A percentile compares a stretch with the other conserved stretches of the same genome.
Evolutionary conservation across 2,329 filamentous ascomycete genomes (phyloP).

Genomic region (Pleurostoma richardsiae): DNA sequence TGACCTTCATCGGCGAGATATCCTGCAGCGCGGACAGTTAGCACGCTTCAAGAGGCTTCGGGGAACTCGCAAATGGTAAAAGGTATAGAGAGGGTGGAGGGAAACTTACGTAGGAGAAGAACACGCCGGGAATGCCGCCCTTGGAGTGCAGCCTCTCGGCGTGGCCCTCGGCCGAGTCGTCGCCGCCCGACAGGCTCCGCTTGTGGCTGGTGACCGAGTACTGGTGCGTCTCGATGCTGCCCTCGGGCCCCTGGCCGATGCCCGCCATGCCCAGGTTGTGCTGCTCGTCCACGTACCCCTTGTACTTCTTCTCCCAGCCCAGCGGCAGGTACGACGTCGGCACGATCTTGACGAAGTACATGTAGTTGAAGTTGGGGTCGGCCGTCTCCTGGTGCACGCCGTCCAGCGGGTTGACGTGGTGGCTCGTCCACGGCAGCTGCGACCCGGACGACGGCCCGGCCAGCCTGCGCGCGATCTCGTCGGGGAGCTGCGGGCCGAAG

Average conservation of each 20-base stretch:
- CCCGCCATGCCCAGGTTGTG: constrained; percentile 54
- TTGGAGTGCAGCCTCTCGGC: constrained; percentile 85
- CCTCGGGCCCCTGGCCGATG: constrained; percentile 61
- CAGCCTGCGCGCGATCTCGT: constrained; percentile 59
- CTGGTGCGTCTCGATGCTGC: constrained; percentile 94
- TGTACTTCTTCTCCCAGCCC: constrained; percentile 68
- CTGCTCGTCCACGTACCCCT: constrained; percentile 39
- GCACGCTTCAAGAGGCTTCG: neutral
- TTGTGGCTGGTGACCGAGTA: constrained; percentile 98
- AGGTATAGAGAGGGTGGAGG: neutral
- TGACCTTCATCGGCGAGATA: constrained; percentile 98
- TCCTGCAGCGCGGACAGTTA: constrained; percentile 49
- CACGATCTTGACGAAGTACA: constrained; percentile 99
- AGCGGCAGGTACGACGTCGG: constrained; percentile 91
- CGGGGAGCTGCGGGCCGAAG: constrained; percentile 87
- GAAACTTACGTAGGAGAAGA: constrained; percentile 87
- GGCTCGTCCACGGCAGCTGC: constrained; percentile 71
- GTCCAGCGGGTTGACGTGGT: constrained; percentile 91
- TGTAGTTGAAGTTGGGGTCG: constrained; percentile 88
- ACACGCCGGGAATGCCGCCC: constrained; percentile 93
- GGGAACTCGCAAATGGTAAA: neutral
- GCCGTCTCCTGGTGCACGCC: constrained; percentile 68
- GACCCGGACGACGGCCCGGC: constrained; percentile 19
- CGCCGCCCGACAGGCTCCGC: constrained; percentile 77
- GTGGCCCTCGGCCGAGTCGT: constrained; percentile 82